Conservation (phyloP, 108 stramenopile species). For the Cyclostephanos tholiformis region DNA sequence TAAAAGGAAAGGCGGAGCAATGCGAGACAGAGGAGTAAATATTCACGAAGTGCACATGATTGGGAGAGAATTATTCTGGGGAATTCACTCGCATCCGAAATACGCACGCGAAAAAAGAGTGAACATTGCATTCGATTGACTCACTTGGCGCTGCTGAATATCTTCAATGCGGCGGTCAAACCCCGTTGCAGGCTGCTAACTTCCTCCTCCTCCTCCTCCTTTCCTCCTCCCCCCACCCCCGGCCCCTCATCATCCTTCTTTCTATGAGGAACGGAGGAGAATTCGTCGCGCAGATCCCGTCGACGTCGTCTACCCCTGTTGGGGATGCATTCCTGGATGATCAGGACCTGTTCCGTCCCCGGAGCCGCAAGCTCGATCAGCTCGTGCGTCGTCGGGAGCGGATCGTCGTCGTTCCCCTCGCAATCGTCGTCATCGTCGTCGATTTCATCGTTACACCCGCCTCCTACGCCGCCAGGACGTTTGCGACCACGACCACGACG, state of each 20-base stretch:
- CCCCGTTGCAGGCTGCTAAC: constrained; percentile 29
- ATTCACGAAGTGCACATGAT: not conserved
- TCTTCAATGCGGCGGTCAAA: constrained; percentile 50
- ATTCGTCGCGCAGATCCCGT: constrained; percentile 61
- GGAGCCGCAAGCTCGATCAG: constrained; percentile 64
- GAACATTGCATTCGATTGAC: constrained; percentile 4
- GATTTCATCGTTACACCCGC: constrained; percentile 30
- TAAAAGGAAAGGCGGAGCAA: not conserved
- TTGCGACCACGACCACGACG: not conserved
- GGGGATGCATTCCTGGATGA: constrained; percentile 35
- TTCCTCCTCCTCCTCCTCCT: constrained; percentile 8
- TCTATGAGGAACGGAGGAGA: constrained; percentile 32
- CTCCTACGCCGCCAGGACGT: not conserved
- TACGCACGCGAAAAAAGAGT: not conserved
- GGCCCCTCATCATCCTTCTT: not conserved
- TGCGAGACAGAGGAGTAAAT: not conserved
- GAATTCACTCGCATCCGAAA: constrained; percentile 16
- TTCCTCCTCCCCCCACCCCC: constrained; percentile 14
- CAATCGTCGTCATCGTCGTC: constrained; percentile 33
- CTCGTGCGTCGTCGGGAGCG: constrained; percentile 47
- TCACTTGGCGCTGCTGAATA: constrained; percentile 61
- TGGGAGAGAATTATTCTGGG: not conserved
- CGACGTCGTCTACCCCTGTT: constrained; percentile 12
- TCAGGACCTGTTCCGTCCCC: constrained; percentile 51
- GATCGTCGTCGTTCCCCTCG: constrained; percentile 32